Conservation (phyloP, 2,329 filamentous ascomycete genomes). For the Fusarium sublunatum region DNA sequence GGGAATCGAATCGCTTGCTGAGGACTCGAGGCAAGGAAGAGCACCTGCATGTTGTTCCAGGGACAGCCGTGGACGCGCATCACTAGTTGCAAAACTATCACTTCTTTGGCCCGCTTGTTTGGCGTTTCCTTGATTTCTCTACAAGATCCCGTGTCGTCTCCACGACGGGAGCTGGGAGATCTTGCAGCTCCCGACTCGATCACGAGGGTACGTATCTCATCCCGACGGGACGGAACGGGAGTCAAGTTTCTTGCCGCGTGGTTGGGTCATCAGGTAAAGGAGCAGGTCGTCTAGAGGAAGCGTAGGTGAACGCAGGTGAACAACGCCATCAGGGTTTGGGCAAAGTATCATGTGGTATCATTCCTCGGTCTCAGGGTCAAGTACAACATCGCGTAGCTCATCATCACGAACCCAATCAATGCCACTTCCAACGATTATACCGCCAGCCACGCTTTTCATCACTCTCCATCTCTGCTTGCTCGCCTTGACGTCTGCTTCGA, state of each 20-base stretch:
- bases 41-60: constrained; percentile 39
- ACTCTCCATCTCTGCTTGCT: constrained; percentile 77
- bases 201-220: constrained; percentile 31
- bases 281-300: not conserved
- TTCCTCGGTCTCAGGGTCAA: constrained; percentile 69
- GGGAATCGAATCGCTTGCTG: constrained; percentile 9
- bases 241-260: constrained; percentile 1
- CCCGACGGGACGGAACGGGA: constrained; percentile 22
- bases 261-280: constrained; percentile 4
- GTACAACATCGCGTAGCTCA: constrained; percentile 74
- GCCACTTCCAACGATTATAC: constrained; percentile 82
- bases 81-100: constrained; percentile 27
- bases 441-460: constrained; percentile 82
- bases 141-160: constrained; percentile 11
- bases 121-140: constrained; percentile 7
- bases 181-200: constrained; percentile 5
- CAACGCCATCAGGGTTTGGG: constrained; percentile 2
- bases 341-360: constrained; percentile 23
- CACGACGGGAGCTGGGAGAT: constrained; percentile 16
- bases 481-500: constrained; percentile 69
- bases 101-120: constrained; percentile 1
- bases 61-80: constrained; percentile 32
- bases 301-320: not conserved
- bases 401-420: constrained; percentile 82
- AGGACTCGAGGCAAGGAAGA: constrained; percentile 13